Base-by-base conservation (phyloP, 2,329 filamentous ascomycete species). In the Penicillium sp. region DNA sequence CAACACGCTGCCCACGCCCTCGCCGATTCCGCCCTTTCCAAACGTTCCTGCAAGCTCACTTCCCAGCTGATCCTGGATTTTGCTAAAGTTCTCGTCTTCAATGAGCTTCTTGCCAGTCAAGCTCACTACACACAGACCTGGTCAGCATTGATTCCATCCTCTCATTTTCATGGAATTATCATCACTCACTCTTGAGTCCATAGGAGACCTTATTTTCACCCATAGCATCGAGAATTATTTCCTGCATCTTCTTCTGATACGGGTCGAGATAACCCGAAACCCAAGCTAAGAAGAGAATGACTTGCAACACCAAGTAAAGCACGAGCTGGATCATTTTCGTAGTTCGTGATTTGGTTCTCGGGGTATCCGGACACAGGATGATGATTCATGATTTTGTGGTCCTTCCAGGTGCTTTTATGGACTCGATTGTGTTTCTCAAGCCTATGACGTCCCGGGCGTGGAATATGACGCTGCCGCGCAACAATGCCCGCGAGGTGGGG, bases 131-230 rank as follows among this genome's bases (percentile, higher is more conserved):
- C 8, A 18, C n/a, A 12, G 12, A 39, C 2, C 18, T 10, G 15
- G 13, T 56, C 21, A 56, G 39, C 29, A 42, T 26, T 6, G 7
- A n/a, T 18, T 18, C 8, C 36, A 23, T 18, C 9, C 9, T 21
- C 5, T 21, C 5, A 21, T 21, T 21, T 39, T 9, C 21, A 21
- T 21, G 5, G 2, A 21, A 12, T 12, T 6, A n/a, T 8, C 18
- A 39, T 21, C 48, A 45, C 38, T 18, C 54, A 65, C 65, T 66
- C 38, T 66, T 67, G 18, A 67, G 13, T 16, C 58, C 57, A 50
- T 65, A 66, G 1, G 63, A 64, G 1, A 59, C 57, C 33, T 65
- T 68, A 4, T 55, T 69, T 42, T 69, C 67, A 0, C 66, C 67
- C 60, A 68, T 65, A 23, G 52, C 54, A 23, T 67, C 61, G 0